Base-by-base conservation (phyloP, 257 asterid species). In the Jasminum sambac region DNA sequence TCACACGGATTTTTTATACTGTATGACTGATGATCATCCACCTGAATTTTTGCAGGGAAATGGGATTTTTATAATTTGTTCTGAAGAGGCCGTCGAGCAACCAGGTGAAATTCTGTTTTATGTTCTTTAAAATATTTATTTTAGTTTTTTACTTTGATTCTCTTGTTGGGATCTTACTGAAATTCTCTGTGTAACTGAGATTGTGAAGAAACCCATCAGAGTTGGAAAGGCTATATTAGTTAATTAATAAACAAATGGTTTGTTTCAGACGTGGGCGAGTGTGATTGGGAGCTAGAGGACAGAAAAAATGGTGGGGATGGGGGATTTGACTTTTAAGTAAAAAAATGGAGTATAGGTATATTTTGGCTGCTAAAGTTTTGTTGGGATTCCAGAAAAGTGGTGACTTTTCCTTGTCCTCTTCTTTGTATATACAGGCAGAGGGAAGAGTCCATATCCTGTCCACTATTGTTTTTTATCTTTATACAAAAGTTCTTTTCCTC, bases 331-430 rank as follows among this genome's bases (percentile, higher is more conserved):
- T 52, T 52, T 19, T 52, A 52, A 19, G 30, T 52, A 52, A 52
- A n/a, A 11, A 52, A 52, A 52, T 52, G 30, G 30, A 2, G 17
- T 21, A 52, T 46, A 8, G 17, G 0, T 19, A 1, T 52, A 52
- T 52, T 8, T 8, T 52, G 17, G 12, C 60, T 52, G 60, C 21
- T 52, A 52, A 52, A 19, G 60, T 21, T 46, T 52, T 52, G 60
- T 52, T 52, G 60, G 60, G 60, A 17, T 52, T 19, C 17, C 12
- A n/a, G 60, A 52, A 52, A 52, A 52, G 60, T n/a, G 60, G 60
- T 52, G 60, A 50, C 30, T 19, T 52, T 52, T 52, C 8, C 60
- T 52, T 52, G 60, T 52, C 60, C 60, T 52, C 13, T 52, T 52
- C 60, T 17, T 8, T 19, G 30, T 8, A n/a, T 8, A 30, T 30